phyloP scores from a whole-genome alignment of 305 asterid genomes.

The Ilex paraguariensis region DNA sequence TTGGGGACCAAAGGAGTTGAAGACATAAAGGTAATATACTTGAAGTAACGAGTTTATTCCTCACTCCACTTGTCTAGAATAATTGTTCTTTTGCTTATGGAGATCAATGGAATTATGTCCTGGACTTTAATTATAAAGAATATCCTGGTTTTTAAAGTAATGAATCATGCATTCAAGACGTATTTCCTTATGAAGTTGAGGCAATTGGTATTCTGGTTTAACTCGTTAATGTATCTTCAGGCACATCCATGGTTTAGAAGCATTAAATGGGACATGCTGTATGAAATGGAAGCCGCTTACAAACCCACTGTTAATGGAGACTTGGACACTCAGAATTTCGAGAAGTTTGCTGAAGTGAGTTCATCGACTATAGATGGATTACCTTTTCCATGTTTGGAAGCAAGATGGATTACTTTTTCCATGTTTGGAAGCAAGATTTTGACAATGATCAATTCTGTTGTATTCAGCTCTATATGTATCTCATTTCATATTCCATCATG shows the following conservation, averaged over 20 bases:
- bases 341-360: conserved; percentile 87
- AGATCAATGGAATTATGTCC: too few species aligned
- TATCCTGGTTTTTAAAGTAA: too few species aligned
- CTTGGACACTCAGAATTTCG: conserved; percentile 90
- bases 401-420: too few species aligned
- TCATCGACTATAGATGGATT: not conserved
- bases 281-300: conserved; percentile 94
- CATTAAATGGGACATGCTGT: conserved; percentile 77
- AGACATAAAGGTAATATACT: conserved; percentile 68
- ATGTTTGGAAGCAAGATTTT: too few species aligned
- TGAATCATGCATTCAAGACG: not conserved
- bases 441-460: too few species aligned
- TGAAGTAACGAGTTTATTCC: conserved; percentile 3
- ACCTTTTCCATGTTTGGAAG: too few species aligned
- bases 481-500: too few species aligned
- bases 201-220: not conserved
- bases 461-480: too few species aligned
- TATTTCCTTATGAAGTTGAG: not conserved
- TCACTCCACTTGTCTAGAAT: too few species aligned
- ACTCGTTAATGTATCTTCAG: conserved; percentile 31
- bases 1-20: conserved; percentile 91
- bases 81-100: too few species aligned
- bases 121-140: too few species aligned
- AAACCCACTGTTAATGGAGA: conserved; percentile 93
- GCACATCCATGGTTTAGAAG: conserved; percentile 87